phyloP scores from a whole-genome alignment of 495 filamentous ascomycete genomes.

The Corynascus novoguineensis region DNA sequence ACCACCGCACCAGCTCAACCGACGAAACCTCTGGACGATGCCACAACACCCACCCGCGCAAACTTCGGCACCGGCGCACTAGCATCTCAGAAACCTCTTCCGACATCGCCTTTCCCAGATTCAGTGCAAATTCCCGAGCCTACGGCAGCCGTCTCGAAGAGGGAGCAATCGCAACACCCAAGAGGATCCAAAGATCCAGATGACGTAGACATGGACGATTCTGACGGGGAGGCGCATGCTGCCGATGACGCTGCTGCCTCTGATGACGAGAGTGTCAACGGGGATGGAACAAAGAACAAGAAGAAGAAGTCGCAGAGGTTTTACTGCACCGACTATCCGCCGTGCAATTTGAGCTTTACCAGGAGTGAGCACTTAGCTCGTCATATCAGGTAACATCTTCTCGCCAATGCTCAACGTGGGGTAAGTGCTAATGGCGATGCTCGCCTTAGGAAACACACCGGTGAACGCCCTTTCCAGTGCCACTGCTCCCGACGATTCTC shows the following conservation, averaged over 20 bases:
- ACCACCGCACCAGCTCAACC: conserved; percentile 40
- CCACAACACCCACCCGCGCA: conserved; percentile 58
- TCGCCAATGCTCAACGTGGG: neutral
- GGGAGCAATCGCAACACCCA: conserved; percentile 58
- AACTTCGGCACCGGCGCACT: conserved; percentile 45
- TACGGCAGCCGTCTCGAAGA: conserved; percentile 40
- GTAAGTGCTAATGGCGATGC: conserved; percentile 23
- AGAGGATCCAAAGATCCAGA: conserved; percentile 62
- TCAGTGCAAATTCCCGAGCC: conserved; percentile 45
- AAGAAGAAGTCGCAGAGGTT: conserved; percentile 98
- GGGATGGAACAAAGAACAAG: conserved; percentile 63
- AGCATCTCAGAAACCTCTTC: conserved; percentile 55
- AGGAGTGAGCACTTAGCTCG: conserved; percentile 92
- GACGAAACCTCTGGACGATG: conserved; percentile 38
- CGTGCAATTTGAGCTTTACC: conserved; percentile 92
- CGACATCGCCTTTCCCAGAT: conserved; percentile 52
- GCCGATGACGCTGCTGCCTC: conserved; percentile 62
- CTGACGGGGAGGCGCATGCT: conserved; percentile 49
- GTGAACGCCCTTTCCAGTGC: conserved; percentile 94
- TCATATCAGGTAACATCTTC: conserved; percentile 68
- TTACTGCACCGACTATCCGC: conserved; percentile 95
- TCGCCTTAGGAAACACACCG: conserved; percentile 78
- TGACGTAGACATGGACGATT: conserved; percentile 72
- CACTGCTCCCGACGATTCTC: conserved; percentile 94
- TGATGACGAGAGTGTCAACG: conserved; percentile 68